These are phyloP conservation scores for Diaporthe eres DNA, from an alignment of 2,329 filamentous ascomycete genomes.

Conservation along the genomic window DNA sequence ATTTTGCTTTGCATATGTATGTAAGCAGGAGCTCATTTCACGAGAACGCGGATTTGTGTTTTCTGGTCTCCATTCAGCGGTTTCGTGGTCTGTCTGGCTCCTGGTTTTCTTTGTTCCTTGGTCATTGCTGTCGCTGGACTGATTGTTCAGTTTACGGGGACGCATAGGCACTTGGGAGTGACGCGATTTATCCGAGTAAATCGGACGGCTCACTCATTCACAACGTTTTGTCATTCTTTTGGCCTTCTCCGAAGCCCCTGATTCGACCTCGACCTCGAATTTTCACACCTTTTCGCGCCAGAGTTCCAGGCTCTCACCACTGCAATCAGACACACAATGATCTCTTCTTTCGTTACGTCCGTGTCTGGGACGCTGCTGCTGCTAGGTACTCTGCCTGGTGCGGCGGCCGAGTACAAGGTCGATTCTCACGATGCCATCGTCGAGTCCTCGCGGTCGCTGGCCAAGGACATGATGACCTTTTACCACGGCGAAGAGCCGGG, in stretches of 20 bases:
- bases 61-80: neutral
- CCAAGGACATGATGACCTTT: slow-evolving; percentile 44
- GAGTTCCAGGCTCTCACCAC: neutral
- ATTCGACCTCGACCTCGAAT: neutral
- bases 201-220: neutral
- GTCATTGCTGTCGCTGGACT: neutral
- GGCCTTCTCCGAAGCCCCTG: neutral
- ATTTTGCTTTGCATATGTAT: neutral
- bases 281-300: neutral
- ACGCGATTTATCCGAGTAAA: neutral
- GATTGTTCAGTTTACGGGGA: neutral
- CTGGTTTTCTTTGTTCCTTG: neutral
- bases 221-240: neutral
- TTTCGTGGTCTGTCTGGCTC: neutral
- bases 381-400: neutral
- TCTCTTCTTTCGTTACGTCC: neutral
- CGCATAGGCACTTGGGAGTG: neutral
- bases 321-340: neutral
- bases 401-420: slow-evolving; percentile 12
- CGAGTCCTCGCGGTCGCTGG: slow-evolving; percentile 31
- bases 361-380: slow-evolving; percentile 1
- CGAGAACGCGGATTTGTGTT: neutral
- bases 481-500: slow-evolving; percentile 47
- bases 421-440: slow-evolving; percentile 9
- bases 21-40: slow-evolving; percentile 23